phyloP scores from a whole-genome alignment of 177 flowering plant genomes.

The Tripterygium wilfordii region DNA sequence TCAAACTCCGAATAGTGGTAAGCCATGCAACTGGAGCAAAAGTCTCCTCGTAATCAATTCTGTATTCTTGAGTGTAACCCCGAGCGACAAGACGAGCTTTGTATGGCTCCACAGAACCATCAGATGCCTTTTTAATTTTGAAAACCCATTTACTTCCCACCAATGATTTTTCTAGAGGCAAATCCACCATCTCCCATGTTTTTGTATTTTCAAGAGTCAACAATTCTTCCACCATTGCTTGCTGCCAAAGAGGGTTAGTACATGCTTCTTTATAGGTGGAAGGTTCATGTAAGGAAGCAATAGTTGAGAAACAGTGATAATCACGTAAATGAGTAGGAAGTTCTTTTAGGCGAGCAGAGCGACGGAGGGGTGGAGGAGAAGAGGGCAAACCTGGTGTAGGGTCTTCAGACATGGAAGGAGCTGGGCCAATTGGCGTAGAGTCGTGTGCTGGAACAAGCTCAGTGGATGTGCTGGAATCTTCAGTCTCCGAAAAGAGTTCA shows the following conservation, averaged over 20 bases:
- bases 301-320: neutral
- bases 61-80: neutral
- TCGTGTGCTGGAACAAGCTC: no score
- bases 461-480: no score
- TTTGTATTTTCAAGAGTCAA: neutral
- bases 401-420: neutral
- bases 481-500: neutral
- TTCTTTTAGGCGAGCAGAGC: neutral
- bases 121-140: neutral
- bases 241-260: neutral
- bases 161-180: neutral
- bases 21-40: neutral
- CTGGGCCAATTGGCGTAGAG: no score
- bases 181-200: neutral
- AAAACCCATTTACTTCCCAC: neutral
- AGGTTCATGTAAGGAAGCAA: constrained; percentile 1
- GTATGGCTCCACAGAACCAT: neutral
- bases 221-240: neutral
- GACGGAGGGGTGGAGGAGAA: neutral
- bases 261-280: neutral
- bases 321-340: neutral
- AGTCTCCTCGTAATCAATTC: neutral
- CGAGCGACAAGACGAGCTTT: neutral
- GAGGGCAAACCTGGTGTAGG: no score
- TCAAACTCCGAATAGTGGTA: neutral